These are phyloP conservation scores for Ziziphus jujuba DNA, from an alignment of 306 rosid genomes.

Conservation along the genomic window DNA sequence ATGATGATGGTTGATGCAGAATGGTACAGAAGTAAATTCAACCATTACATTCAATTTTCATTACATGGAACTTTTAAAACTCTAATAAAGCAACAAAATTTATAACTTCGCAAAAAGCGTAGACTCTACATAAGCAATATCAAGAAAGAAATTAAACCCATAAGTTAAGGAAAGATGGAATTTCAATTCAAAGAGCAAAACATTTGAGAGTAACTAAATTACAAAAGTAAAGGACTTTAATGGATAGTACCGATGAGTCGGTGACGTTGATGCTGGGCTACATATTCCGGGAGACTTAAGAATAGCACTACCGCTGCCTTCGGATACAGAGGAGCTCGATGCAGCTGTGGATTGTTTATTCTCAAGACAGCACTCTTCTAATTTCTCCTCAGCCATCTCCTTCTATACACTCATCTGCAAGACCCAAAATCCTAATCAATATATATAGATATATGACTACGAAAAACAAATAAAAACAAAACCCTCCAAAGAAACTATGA, in stretches of 20 bases:
- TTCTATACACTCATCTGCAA: slow-evolving; percentile 46
- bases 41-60: slow-evolving; percentile 1
- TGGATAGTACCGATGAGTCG: slow-evolving; percentile 61
- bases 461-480: slow-evolving; percentile 18
- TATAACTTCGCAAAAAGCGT: neutral
- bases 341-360: slow-evolving; percentile 86
- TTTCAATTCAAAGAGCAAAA: neutral
- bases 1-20: slow-evolving; percentile 13
- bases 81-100: slow-evolving; percentile 2
- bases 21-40: slow-evolving; percentile 10
- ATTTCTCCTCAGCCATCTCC: slow-evolving; percentile 62
- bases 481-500: slow-evolving; percentile 10
- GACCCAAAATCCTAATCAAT: slow-evolving; percentile 49
- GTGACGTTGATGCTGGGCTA: slow-evolving; percentile 67
- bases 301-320: slow-evolving; percentile 70
- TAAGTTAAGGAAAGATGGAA: neutral
- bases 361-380: slow-evolving; percentile 83
- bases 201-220: slow-evolving; percentile 10
- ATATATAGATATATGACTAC: slow-evolving; percentile 15
- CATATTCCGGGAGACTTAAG: slow-evolving; percentile 66
- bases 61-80: slow-evolving; percentile 2
- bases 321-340: slow-evolving; percentile 78
- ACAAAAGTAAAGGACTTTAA: slow-evolving; percentile 20
- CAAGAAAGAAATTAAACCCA: neutral
- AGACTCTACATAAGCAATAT: slow-evolving; percentile 6